These are phyloP conservation scores for Coniosporium tulheliwenetii DNA, from an alignment of 2,329 filamentous ascomycete genomes.

Conservation along the genomic window DNA sequence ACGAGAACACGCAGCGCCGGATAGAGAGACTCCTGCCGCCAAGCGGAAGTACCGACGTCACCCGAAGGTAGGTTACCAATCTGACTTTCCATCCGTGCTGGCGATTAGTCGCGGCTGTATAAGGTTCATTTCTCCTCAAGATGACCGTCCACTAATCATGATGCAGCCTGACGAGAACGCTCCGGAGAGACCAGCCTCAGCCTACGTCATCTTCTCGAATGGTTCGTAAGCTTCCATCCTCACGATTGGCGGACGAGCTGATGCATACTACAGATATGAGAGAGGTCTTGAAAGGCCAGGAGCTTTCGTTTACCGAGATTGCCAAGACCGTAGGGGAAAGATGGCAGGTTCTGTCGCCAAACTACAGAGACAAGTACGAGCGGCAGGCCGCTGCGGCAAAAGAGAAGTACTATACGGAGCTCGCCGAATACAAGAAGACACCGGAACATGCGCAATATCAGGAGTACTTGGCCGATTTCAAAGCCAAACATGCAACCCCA, in stretches of 20 bases:
- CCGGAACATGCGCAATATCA: constrained; percentile 51
- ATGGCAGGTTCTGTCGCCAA: constrained; percentile 56
- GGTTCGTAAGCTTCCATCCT: constrained; percentile 35
- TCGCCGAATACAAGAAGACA: constrained; percentile 66
- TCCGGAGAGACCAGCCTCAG: constrained; percentile 64
- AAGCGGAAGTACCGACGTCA: constrained; percentile 68
- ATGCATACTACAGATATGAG: constrained; percentile 43
- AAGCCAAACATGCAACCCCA: constrained; percentile 43
- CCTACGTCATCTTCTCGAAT: constrained; percentile 76
- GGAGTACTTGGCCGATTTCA: constrained; percentile 63
- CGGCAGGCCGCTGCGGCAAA: constrained; percentile 57
- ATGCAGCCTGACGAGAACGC: constrained; percentile 59
- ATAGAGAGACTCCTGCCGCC: constrained; percentile 13
- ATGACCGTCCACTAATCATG: constrained; percentile 3
- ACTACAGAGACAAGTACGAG: constrained; percentile 58
- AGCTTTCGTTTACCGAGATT: constrained; percentile 68
- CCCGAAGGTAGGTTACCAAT: constrained; percentile 43
- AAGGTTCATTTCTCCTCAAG: constrained; percentile 4
- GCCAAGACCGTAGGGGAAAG: constrained; percentile 69
- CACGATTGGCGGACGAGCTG: constrained; percentile 4
- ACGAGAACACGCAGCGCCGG: constrained; percentile 26
- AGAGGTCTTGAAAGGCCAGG: constrained; percentile 61
- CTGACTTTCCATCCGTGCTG: too few relatives aligned
- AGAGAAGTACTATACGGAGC: constrained; percentile 58
- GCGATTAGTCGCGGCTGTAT: too few relatives aligned